Percentiles rank a stretch among this genome's conserved stretches.
phyloP scores from a whole-genome alignment of 2,329 filamentous ascomycete species.

The Penicillium sclerotigenum region DNA sequence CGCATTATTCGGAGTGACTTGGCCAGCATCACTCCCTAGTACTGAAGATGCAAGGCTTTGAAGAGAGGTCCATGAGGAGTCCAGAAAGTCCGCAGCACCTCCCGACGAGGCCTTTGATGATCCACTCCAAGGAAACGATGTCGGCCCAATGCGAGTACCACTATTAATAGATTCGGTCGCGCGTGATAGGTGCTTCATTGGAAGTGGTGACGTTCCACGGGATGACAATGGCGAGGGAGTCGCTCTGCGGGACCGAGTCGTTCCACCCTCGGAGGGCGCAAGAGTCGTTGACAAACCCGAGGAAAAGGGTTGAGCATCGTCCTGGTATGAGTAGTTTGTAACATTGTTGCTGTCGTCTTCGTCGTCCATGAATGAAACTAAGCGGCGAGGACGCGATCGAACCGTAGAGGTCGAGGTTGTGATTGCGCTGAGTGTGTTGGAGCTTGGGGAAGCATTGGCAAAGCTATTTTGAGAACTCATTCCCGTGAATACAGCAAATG shows the following conservation, averaged over 20 bases:
- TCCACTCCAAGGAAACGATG: conserved; percentile 27
- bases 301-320: conserved; percentile 28
- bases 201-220: conserved; percentile 38
- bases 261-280: conserved; percentile 15
- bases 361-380: conserved; percentile 44
- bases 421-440: conserved; percentile 33
- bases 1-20: conserved; percentile 26
- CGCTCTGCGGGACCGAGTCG: conserved; percentile 38
- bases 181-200: conserved; percentile 39
- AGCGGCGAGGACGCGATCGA: conserved; percentile 44
- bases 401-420: conserved; percentile 39
- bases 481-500: conserved; percentile 27
- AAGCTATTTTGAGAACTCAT: conserved; percentile 43
- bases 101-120: conserved; percentile 25
- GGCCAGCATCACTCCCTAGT: conserved; percentile 41
- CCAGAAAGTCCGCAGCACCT: conserved; percentile 39
- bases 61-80: conserved; percentile 49
- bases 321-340: conserved; percentile 24
- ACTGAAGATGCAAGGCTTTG: conserved; percentile 50
- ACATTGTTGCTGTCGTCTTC: conserved; percentile 27
- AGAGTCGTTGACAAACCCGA: conserved; percentile 31
- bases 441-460: conserved; percentile 35
- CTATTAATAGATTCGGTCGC: conserved; percentile 26
- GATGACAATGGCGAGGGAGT: conserved; percentile 42
- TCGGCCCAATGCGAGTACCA: conserved; percentile 19